Evolutionary conservation across 2,329 filamentous ascomycete species (phyloP).

Genomic region (Colletotrichum godetiae): DNA sequence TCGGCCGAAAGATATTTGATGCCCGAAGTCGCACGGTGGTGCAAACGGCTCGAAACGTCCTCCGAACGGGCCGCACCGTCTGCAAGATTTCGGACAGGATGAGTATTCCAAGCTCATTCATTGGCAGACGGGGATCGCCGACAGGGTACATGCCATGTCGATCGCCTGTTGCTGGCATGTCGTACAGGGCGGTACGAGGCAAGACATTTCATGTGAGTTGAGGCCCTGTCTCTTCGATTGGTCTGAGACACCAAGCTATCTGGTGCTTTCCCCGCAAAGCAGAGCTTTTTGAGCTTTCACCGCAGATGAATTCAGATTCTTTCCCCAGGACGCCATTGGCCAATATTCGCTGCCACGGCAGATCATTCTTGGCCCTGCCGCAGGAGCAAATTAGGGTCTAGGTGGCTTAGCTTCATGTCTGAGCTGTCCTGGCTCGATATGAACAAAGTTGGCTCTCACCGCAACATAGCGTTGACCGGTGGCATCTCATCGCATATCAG

Average conservation of each 20-base stretch:
- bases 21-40: neutral
- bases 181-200: neutral
- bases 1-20: neutral
- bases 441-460: neutral
- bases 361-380: neutral
- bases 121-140: neutral
- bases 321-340: too few species aligned
- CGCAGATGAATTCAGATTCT: neutral
- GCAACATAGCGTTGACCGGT: neutral
- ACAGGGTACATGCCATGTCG: neutral
- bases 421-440: neutral
- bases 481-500: neutral
- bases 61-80: slow-evolving; percentile 18
- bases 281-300: neutral
- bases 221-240: neutral
- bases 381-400: too few species aligned
- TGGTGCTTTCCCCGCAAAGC: slow-evolving; percentile 1
- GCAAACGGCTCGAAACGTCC: neutral
- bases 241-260: slow-evolving; percentile 1
- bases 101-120: neutral
- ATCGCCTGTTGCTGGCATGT: neutral
- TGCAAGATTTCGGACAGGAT: neutral
- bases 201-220: slow-evolving; percentile 19
- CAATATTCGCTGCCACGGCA: neutral
- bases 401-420: slow-evolving; percentile 4